These are phyloP conservation scores for Corrigiola litoralis DNA, from an alignment of 179 eudicot genomes.

Conservation along the genomic window DNA sequence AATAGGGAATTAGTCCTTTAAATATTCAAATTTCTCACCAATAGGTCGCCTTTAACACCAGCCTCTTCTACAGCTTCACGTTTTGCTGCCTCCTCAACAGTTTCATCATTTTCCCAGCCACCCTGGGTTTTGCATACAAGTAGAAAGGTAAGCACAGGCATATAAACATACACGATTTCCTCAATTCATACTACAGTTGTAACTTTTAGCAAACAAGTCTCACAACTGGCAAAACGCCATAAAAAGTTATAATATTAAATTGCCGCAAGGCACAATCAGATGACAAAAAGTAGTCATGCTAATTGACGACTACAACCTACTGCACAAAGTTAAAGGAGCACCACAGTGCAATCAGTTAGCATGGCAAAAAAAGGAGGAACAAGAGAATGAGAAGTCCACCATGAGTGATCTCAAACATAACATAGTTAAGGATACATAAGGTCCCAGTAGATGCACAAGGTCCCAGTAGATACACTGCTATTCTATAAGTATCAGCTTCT, in stretches of 20 bases:
- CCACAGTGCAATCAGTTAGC: not conserved
- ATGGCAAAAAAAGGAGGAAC: not conserved
- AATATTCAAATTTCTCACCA: constrained; percentile 41
- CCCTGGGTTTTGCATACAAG: constrained; percentile 38
- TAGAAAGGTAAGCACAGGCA: not conserved
- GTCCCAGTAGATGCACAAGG: not conserved
- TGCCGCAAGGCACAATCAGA: not conserved
- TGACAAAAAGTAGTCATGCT: not conserved
- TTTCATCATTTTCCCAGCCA: constrained; percentile 93
- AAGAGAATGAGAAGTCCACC: no score
- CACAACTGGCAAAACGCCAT: not conserved
- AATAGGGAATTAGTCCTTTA: not conserved
- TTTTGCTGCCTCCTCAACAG: constrained; percentile 69
- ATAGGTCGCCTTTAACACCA: constrained; percentile 71
- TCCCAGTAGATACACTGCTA: no score
- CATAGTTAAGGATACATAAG: no score
- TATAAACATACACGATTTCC: not conserved
- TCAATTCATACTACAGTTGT: not conserved
- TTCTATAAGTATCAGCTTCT: no score
- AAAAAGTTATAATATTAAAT: no score
- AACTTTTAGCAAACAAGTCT: not conserved
- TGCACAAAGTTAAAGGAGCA: not conserved
- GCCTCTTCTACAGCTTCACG: constrained; percentile 91
- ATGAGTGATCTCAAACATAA: no score
- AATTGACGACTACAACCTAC: not conserved